Evolutionary conservation across 192 early-diverging fungal species (phyloP), one percentile per base, ranked within the genome.

Genomic region (Linnemannia hyalina): DNA sequence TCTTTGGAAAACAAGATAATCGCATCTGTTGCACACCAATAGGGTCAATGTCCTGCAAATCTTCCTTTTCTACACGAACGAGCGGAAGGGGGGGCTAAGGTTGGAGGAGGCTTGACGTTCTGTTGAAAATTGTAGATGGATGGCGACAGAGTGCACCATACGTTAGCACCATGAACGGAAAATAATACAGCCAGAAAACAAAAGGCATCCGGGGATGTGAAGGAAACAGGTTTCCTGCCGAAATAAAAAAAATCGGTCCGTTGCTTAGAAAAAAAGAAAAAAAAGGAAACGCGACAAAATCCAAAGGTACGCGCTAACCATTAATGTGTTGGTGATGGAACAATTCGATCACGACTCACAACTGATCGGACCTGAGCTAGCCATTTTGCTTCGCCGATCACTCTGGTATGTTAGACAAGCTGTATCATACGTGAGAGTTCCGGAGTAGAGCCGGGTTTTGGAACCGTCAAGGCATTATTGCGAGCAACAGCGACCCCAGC

Each of bases 141-240:
- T 77, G 75, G 63, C 75, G 75, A 68, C 75, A 77, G 29, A 52
- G 41, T 20, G 41, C 63, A 29, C 26, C 65, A 77, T 77, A 26
- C 36, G 20, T 26, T 76, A 57, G 74, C 74, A 63, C 74, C 32
- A 49, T 7, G 29, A 16, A 46, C 73, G n/a, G 69, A 41, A 70
- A 65, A 65, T 65, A 65, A 10, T 35, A 65, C 26, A 32, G 60
- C 60, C 60, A 65, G 60, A 65, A 63, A 52, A 16, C 16, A 52
- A 22, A 52, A 52, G 18, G 49, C 49, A 26, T 32, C 3, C 15
- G 26, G n/a, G 60, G 60, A 5, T 65, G 26, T 13, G 26, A 4
- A 65, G 29, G 60, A 65, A 65, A 32, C 26, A 65, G 29, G 29
- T 35, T 65, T 65, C 13, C 29, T 29, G 60, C 60, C 60, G n/a